A percentile compares a stretch with the other conserved stretches of the same genome.
Conservation (phyloP, 2,329 filamentous ascomycete genomes). For the Beauveria asiatica region DNA sequence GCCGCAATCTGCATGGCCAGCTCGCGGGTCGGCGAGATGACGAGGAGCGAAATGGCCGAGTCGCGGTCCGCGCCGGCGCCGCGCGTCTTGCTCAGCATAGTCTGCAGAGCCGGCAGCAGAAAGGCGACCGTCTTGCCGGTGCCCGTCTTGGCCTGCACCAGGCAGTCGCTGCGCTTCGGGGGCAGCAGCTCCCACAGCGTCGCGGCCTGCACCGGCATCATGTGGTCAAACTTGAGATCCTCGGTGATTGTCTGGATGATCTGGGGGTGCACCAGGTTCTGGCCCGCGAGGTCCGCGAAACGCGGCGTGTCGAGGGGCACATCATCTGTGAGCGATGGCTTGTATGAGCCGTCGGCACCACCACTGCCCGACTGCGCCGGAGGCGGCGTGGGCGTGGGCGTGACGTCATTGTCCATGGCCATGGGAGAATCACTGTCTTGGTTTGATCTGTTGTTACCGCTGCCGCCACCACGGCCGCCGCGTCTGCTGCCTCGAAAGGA, state of each 20-base stretch:
- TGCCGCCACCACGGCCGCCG: neutral
- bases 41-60: slow-evolving; percentile 47
- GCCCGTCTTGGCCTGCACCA: slow-evolving; percentile 80
- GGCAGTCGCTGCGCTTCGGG: slow-evolving; percentile 38
- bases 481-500: neutral
- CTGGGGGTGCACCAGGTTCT: slow-evolving; percentile 35
- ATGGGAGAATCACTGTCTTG: neutral
- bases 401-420: slow-evolving; percentile 4
- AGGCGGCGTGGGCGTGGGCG: neutral
- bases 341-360: neutral
- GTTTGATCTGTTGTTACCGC: neutral
- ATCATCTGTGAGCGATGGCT: slow-evolving; percentile 23
- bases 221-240: slow-evolving; percentile 41
- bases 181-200: slow-evolving; percentile 40
- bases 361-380: neutral
- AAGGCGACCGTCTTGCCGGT: slow-evolving; percentile 84
- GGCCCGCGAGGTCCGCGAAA: slow-evolving; percentile 35
- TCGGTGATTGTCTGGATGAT: slow-evolving; percentile 40
- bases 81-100: slow-evolving; percentile 46
- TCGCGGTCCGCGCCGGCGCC: slow-evolving; percentile 19
- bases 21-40: slow-evolving; percentile 64
- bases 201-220: slow-evolving; percentile 48
- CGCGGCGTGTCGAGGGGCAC: slow-evolving; percentile 36
- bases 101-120: slow-evolving; percentile 73
- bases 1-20: slow-evolving; percentile 61